A percentile compares a stretch with the other conserved stretches of the same genome.
Evolutionary conservation across 2,329 filamentous ascomycete species (phyloP).

Genomic region (Aspergillus texensis): DNA sequence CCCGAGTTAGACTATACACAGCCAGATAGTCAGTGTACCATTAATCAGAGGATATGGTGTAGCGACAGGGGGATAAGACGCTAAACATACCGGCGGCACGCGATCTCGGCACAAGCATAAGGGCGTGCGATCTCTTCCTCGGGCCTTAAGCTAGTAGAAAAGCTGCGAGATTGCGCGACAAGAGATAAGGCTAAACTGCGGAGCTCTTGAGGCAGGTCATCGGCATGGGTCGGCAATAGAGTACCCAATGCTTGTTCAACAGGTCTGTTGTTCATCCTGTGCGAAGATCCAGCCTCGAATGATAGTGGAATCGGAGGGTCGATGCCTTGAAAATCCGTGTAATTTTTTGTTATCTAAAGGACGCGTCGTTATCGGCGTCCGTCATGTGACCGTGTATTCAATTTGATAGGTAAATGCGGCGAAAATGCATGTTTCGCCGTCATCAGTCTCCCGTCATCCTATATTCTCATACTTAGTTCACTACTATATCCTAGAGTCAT

Average conservation of each 20-base stretch:
- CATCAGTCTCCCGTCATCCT: conserved; percentile 1
- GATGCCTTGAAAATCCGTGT: not conserved
- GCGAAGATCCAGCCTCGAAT: not conserved
- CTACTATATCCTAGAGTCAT: conserved; percentile 19
- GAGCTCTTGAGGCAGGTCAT: conserved; percentile 68
- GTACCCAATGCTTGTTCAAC: conserved; percentile 74
- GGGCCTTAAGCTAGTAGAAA: conserved; percentile 74
- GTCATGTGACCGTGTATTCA: conserved; percentile 16
- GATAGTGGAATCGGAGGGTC: not conserved
- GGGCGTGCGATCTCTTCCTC: conserved; percentile 86
- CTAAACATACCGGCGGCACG: conserved; percentile 72
- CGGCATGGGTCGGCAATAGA: conserved; percentile 72
- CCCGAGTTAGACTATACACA: conserved; percentile 69
- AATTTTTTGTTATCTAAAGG: not conserved
- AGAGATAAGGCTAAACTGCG: conserved; percentile 72
- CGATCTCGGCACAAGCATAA: conserved; percentile 85
- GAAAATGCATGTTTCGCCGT: conserved; percentile 9
- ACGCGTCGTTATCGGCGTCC: not conserved
- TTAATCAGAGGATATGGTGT: not conserved
- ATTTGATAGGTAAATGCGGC: not conserved
- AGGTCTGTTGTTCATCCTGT: conserved; percentile 68
- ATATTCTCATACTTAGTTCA: not conserved
- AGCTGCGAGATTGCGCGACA: conserved; percentile 77
- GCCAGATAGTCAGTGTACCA: not conserved
- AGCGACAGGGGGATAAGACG: not conserved